Evolutionary conservation across 345 rosid genomes (phyloP).

Genomic region (Bruguiera gymnorhiza): DNA sequence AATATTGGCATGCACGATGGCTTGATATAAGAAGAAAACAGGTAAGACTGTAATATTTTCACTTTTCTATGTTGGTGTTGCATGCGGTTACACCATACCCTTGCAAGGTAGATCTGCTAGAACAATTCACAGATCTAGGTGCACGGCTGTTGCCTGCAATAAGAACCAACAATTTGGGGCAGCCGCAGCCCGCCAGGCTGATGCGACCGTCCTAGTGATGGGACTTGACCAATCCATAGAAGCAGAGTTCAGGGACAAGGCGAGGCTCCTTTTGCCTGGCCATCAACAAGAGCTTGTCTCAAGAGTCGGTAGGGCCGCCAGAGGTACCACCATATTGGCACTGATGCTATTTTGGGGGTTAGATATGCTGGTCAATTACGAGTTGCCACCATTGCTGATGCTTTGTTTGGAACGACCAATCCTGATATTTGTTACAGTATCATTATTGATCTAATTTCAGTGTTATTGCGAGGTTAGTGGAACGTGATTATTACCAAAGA

Average conservation of each 20-base stretch:
- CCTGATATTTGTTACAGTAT: neutral
- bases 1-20: too few relatives aligned
- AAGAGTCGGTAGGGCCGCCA: constrained; percentile 26
- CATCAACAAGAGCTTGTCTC: constrained; percentile 31
- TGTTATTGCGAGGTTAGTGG: neutral
- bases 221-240: constrained; percentile 33
- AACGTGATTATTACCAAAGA: too few relatives aligned
- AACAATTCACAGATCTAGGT: constrained; percentile 17
- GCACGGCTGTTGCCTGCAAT: neutral
- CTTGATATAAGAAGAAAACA: too few relatives aligned
- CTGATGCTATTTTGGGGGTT: constrained; percentile 32
- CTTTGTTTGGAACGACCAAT: constrained; percentile 24
- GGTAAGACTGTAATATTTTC: too few relatives aligned
- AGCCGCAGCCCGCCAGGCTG: neutral
- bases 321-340: constrained; percentile 23
- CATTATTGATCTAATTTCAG: neutral
- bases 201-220: constrained; percentile 28
- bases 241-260: constrained; percentile 26
- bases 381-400: constrained; percentile 31
- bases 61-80: constrained; percentile 10
- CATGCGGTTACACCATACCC: constrained; percentile 29
- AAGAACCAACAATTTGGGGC: too few relatives aligned
- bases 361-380: constrained; percentile 33
- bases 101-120: constrained; percentile 23
- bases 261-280: constrained; percentile 26